Percentiles rank a stretch among this genome's conserved stretches.
These are phyloP conservation scores for Camelina hispida DNA, from an alignment of 345 rosid genomes.

Conservation along the genomic window DNA sequence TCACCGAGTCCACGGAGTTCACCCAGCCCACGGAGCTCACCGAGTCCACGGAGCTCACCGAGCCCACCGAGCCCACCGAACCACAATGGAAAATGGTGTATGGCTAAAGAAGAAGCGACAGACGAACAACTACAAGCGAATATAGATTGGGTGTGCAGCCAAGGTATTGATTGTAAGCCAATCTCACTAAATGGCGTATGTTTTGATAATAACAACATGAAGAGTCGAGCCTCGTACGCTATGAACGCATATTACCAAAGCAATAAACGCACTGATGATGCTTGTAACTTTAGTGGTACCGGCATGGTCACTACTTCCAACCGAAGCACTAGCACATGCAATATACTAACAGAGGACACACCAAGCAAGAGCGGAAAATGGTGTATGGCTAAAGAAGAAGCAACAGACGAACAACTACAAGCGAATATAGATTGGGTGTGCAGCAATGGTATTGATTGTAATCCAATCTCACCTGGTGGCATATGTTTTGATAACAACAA, in stretches of 20 bases:
- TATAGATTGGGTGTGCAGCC: conserved; percentile 71
- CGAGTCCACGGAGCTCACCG: too few relatives aligned
- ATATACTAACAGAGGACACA: too few relatives aligned
- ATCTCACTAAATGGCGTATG: conserved; percentile 70
- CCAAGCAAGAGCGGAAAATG: too few relatives aligned
- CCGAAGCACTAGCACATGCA: too few relatives aligned
- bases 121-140: conserved; percentile 56
- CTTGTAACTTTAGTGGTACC: conserved; percentile 73
- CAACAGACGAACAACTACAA: too few relatives aligned
- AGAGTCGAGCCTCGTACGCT: conserved; percentile 71
- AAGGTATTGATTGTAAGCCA: conserved; percentile 78
- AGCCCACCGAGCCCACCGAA: background rate
- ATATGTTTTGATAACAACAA: too few relatives aligned
- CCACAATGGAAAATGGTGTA: conserved; percentile 63
- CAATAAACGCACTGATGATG: conserved; percentile 53
- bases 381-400: too few relatives aligned
- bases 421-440: too few relatives aligned
- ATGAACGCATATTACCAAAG: conserved; percentile 81
- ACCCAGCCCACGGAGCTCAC: too few relatives aligned
- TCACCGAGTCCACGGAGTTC: too few relatives aligned
- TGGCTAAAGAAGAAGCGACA: conserved; percentile 54
- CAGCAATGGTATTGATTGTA: too few relatives aligned
- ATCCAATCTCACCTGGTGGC: too few relatives aligned
- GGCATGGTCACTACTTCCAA: conserved; percentile 57
- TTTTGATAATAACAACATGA: conserved; percentile 55